Evolutionary conservation across 768 basidiomycete species (phyloP).

Genomic region (Mycena capillaripes): DNA sequence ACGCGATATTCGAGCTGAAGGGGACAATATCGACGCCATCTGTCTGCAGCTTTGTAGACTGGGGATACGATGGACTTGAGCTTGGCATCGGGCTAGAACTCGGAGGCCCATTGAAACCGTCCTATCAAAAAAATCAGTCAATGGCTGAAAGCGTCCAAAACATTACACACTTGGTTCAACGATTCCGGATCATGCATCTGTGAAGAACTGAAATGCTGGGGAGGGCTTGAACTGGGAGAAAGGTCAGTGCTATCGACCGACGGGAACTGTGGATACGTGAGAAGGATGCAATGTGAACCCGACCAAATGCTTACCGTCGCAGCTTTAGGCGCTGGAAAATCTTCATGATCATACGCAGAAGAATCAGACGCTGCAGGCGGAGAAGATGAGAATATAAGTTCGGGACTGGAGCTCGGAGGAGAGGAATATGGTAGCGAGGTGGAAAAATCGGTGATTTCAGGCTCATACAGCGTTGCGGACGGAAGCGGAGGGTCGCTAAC

Average conservation of each 20-base stretch:
- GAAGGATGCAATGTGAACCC: background rate
- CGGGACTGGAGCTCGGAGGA: slow-evolving; percentile 65
- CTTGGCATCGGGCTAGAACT: slow-evolving; percentile 32
- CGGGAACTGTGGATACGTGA: background rate
- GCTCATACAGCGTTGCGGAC: background rate
- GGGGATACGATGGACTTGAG: slow-evolving; percentile 25
- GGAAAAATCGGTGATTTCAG: slow-evolving; percentile 15
- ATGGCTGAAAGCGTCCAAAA: background rate
- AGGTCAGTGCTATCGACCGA: slow-evolving; percentile 34
- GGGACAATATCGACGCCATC: background rate
- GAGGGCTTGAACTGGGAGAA: slow-evolving; percentile 63
- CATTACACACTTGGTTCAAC: slow-evolving; percentile 9
- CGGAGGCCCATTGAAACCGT: background rate
- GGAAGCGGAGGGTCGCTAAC: background rate
- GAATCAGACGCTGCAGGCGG: slow-evolving; percentile 30
- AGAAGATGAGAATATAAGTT: slow-evolving; percentile 58
- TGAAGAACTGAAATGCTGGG: slow-evolving; percentile 57
- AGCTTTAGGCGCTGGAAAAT: background rate
- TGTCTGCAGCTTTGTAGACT: background rate
- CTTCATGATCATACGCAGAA: slow-evolving; percentile 3
- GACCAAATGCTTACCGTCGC: background rate
- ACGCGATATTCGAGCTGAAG: background rate
- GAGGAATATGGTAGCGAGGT: slow-evolving; percentile 28
- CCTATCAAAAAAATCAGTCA: background rate
- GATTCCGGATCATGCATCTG: background rate